Base-by-base conservation (phyloP, 768 basidiomycete species). In the Boletus fagicola region DNA sequence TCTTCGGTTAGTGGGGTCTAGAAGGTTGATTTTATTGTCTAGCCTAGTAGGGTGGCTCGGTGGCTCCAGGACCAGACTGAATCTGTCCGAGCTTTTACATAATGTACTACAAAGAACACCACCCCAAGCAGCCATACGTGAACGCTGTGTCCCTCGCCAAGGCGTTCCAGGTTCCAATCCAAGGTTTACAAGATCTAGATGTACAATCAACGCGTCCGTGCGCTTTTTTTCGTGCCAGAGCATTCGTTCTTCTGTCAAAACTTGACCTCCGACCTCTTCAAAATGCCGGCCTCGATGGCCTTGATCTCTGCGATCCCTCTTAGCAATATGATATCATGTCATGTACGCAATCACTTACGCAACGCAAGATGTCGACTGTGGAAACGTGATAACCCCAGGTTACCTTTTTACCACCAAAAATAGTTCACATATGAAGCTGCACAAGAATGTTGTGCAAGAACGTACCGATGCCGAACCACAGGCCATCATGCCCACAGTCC, bases 401-500 rank as follows among this genome's bases (percentile, higher is more conserved):
- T 71, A 1, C 71, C 69, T 70, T 51, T 49, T 33, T 22, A 28
- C 18, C 22, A 16, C 12, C 13, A 13, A 33, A 3, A 45, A 36
- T 1, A 49, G 9, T 38, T 43, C 24, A 61, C 9, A 43, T 4
- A 8, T 24, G 28, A 28, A 18, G 45, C 5, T 3, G 31, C 15
- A 15, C 20, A 15, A 20, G 11, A 42, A 53, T 45, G 20, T 6
- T 1, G n/a, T 48, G 15, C n/a, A 36, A 35, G 1, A 49, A 62
- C 68, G 43, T 52, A 72, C 69, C 71, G 20, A 68, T 12, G 28
- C 61, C 62, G 16, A 72, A 70, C 69, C 71, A 70, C 30, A 70
- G 49, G 26, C 78, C 78, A 1, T 78, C 69, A 44, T 74, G 66
- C 18, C 73, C 72, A 43, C 59, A 70, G 35, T 70, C 56, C 49